phyloP scores from a whole-genome alignment of 129 eudicot species.

The Deinandra increscens region DNA sequence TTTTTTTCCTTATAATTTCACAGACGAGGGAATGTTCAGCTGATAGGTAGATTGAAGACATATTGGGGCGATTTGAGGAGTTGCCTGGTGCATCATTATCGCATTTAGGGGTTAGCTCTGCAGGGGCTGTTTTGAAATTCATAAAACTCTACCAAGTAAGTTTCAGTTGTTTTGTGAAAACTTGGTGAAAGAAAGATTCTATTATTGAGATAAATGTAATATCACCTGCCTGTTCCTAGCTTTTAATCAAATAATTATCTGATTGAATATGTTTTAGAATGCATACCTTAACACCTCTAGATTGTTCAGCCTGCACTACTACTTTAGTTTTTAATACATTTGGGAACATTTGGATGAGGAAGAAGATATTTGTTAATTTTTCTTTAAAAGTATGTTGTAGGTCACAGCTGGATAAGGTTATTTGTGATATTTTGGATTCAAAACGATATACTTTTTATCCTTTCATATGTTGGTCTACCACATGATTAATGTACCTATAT shows the following conservation, averaged over 20 bases:
- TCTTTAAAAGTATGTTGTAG: not conserved
- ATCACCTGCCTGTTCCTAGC: not conserved
- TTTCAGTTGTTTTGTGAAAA: not conserved
- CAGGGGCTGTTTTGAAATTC: constrained; percentile 50
- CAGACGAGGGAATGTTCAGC: constrained; percentile 79
- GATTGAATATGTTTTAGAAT: no score
- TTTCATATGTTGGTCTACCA: not conserved
- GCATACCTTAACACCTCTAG: no score
- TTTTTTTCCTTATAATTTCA: not conserved
- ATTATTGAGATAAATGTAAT: not conserved
- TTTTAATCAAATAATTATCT: not conserved
- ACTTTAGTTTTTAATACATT: not conserved
- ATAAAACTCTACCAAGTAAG: constrained; percentile 72
- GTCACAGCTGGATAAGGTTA: not conserved
- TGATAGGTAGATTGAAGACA: constrained; percentile 83
- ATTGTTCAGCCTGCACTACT: not conserved
- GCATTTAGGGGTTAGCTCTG: constrained; percentile 75
- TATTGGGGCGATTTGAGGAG: constrained; percentile 73
- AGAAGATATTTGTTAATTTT: not conserved
- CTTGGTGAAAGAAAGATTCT: constrained; percentile 3
- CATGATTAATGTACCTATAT: not conserved
- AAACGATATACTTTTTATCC: not conserved
- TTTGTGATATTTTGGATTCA: not conserved
- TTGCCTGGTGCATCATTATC: constrained; percentile 71
- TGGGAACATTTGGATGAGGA: constrained; percentile 8